Conservation (phyloP, 495 filamentous ascomycete species). For the Friedmanniomyces endolithicus region DNA sequence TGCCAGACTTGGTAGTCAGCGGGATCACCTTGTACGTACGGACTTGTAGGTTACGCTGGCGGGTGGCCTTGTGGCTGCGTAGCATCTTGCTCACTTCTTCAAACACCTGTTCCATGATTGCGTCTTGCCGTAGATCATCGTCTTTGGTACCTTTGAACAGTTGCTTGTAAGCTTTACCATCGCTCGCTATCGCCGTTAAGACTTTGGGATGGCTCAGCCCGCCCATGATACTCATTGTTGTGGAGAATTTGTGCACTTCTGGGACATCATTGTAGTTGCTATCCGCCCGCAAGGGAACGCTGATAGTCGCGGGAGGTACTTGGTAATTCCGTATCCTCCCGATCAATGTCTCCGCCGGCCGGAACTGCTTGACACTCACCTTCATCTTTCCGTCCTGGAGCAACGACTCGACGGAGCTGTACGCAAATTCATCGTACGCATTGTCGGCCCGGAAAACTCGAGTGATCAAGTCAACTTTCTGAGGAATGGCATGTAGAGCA, state of each 20-base stretch:
- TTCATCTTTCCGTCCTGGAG: slow-evolving; percentile 35
- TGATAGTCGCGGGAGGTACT: slow-evolving; percentile 87
- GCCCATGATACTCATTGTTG: slow-evolving; percentile 68
- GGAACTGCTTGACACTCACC: slow-evolving; percentile 52
- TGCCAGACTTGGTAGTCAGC: slow-evolving; percentile 66
- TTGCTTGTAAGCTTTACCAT: slow-evolving; percentile 73
- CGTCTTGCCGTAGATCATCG: slow-evolving; percentile 95
- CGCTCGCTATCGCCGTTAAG: slow-evolving; percentile 59
- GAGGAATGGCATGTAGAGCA: slow-evolving; percentile 41
- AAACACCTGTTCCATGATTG: slow-evolving; percentile 99
- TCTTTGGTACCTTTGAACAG: slow-evolving; percentile 89
- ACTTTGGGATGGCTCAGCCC: slow-evolving; percentile 89
- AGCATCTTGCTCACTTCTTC: slow-evolving; percentile 85
- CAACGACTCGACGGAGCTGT: neutral
- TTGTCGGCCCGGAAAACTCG: slow-evolving; percentile 60
- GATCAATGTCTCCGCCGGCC: slow-evolving; percentile 43
- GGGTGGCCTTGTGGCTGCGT: slow-evolving; percentile 69
- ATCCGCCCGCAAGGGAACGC: slow-evolving; percentile 58
- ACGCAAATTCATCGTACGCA: slow-evolving; percentile 59
- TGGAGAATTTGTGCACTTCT: slow-evolving; percentile 51
- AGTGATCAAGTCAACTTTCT: slow-evolving; percentile 42
- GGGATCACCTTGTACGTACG: slow-evolving; percentile 94
- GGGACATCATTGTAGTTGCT: slow-evolving; percentile 68
- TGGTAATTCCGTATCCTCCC: slow-evolving; percentile 42
- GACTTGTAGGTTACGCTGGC: slow-evolving; percentile 76